These are phyloP conservation scores for Crotalaria pallida DNA, from an alignment of 306 rosid species.

Conservation along the genomic window DNA sequence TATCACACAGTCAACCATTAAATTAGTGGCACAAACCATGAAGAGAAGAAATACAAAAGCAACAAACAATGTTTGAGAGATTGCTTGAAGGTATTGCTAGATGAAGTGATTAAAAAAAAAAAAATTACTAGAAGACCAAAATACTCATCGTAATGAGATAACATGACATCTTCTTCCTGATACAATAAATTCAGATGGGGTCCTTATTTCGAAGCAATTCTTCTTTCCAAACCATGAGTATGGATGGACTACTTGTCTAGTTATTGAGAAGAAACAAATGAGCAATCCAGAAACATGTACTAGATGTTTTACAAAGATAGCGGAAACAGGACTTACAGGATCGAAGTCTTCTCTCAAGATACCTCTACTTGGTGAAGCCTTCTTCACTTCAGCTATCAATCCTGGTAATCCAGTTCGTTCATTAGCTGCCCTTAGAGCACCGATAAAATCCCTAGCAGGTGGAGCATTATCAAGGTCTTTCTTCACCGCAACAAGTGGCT, in stretches of 20 bases:
- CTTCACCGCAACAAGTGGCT: constrained; percentile 52
- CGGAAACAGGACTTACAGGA: constrained; percentile 51
- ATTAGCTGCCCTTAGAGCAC: constrained; percentile 71
- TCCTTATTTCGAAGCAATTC: background rate
- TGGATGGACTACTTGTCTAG: too few species aligned
- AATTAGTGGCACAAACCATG: background rate
- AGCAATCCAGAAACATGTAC: background rate
- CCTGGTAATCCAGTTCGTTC: constrained; percentile 81
- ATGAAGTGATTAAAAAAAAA: background rate
- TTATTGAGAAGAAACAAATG: background rate
- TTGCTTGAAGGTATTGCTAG: background rate
- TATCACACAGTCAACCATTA: background rate
- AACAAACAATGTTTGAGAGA: background rate
- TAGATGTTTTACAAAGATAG: background rate
- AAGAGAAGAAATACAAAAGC: constrained; percentile 18
- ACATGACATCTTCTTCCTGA: constrained; percentile 6
- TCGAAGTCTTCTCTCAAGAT: constrained; percentile 84
- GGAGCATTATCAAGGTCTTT: constrained; percentile 57
- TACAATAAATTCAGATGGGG: background rate
- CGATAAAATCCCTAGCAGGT: constrained; percentile 76
- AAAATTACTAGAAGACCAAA: constrained; percentile 1
- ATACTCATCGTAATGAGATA: constrained; percentile 11
- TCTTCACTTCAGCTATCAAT: constrained; percentile 97
- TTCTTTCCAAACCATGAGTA: background rate
- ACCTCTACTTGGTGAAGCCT: constrained; percentile 98